Conservation (phyloP, 805 yeast genomes). For the Spathaspora passalidarum region DNA sequence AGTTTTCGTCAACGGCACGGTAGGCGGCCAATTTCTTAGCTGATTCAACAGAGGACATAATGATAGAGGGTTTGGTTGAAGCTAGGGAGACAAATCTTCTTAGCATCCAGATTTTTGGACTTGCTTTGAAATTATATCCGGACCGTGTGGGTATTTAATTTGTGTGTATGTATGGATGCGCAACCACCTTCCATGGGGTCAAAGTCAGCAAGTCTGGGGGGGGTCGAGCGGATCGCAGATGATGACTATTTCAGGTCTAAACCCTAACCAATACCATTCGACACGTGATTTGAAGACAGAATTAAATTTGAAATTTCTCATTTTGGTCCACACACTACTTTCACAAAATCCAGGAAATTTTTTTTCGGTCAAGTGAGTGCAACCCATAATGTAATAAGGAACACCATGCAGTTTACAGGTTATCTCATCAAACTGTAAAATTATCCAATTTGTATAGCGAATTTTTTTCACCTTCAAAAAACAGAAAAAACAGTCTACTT, state of each 20-base stretch:
- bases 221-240: neutral
- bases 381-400: neutral
- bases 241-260: neutral
- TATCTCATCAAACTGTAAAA: slow-evolving; percentile 8
- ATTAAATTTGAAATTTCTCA: neutral
- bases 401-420: slow-evolving; percentile 7
- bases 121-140: neutral
- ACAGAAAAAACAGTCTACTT: slow-evolving; percentile 7
- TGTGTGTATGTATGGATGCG: slow-evolving; percentile 1
- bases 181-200: slow-evolving; percentile 1
- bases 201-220: neutral
- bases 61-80: neutral
- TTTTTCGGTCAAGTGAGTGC: neutral
- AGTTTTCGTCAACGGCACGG: slow-evolving; percentile 85
- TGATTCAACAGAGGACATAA: slow-evolving; percentile 50
- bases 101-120: neutral
- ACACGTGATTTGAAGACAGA: neutral
- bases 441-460: slow-evolving; percentile 7
- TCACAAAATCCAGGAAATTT: neutral
- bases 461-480: slow-evolving; percentile 6
- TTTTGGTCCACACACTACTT: neutral
- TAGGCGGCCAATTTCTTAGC: slow-evolving; percentile 92
- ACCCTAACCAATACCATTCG: neutral
- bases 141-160: neutral
- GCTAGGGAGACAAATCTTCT: neutral